These are phyloP conservation scores for Cryphonectria nitschkei DNA, from an alignment of 2,329 filamentous ascomycete species.

Conservation along the genomic window DNA sequence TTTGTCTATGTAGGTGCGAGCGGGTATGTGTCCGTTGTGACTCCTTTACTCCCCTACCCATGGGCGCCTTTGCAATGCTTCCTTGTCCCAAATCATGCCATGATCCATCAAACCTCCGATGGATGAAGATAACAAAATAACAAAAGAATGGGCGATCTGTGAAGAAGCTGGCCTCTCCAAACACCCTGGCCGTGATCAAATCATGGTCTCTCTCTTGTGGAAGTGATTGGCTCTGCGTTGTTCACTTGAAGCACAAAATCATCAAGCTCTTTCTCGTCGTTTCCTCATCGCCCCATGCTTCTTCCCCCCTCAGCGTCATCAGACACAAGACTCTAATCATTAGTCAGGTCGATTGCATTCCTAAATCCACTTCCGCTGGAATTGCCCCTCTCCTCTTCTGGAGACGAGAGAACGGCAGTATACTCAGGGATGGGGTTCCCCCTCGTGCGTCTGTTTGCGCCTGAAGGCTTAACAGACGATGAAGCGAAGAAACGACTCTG, in stretches of 20 bases:
- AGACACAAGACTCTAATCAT: slow-evolving; percentile 7
- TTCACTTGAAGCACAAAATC: neutral
- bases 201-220: neutral
- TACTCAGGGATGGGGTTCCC: neutral
- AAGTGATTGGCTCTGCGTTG: neutral
- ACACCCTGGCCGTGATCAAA: neutral
- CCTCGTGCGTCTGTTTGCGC: neutral
- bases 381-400: neutral
- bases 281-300: neutral
- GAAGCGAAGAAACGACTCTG: neutral
- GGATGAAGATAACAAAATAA: neutral
- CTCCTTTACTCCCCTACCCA: neutral
- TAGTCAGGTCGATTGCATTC: slow-evolving; percentile 23
- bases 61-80: slow-evolving; percentile 11
- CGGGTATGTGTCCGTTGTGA: neutral
- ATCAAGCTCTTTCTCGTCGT: neutral
- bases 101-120: neutral
- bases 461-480: neutral
- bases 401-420: neutral
- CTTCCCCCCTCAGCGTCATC: neutral
- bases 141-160: neutral
- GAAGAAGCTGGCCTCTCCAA: neutral
- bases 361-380: neutral
- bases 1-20: neutral
- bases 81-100: neutral